Percentiles rank a stretch among this genome's conserved stretches.
These are phyloP conservation scores for Penicillium thymicola DNA, from an alignment of 2,329 filamentous ascomycete species.

Conservation along the genomic window DNA sequence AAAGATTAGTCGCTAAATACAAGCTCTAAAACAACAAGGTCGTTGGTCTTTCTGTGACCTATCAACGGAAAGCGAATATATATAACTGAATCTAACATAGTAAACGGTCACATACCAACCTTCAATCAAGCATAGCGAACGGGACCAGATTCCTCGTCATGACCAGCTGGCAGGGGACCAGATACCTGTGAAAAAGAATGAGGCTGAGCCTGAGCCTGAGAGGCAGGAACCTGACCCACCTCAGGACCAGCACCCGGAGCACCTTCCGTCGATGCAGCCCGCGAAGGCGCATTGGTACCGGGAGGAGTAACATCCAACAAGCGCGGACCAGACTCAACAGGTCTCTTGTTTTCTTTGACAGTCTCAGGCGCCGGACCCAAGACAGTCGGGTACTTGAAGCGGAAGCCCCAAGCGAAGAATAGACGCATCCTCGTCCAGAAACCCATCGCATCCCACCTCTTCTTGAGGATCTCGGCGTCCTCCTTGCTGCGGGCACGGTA, in stretches of 20 bases:
- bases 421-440: constrained; percentile 25
- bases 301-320: constrained; percentile 10
- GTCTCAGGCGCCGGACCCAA: constrained; percentile 27
- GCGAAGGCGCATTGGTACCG: background rate
- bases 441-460: constrained; percentile 27
- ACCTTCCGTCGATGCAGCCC: background rate
- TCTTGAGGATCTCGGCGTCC: constrained; percentile 24
- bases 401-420: constrained; percentile 32
- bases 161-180: background rate
- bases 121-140: background rate
- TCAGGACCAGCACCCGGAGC: constrained; percentile 5
- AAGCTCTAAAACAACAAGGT: background rate
- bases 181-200: background rate
- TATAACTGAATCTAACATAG: background rate
- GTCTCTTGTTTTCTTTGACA: constrained; percentile 22
- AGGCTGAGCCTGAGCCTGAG: background rate
- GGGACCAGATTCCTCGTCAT: constrained; percentile 12
- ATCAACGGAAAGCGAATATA: background rate
- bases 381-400: constrained; percentile 29
- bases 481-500: constrained; percentile 27
- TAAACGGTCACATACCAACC: background rate
- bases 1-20: background rate
- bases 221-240: background rate
- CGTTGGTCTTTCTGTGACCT: background rate
- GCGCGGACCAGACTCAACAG: constrained; percentile 16